Evolutionary conservation across 139 green algal genomes (phyloP).

Genomic region (Closterium sp.): DNA sequence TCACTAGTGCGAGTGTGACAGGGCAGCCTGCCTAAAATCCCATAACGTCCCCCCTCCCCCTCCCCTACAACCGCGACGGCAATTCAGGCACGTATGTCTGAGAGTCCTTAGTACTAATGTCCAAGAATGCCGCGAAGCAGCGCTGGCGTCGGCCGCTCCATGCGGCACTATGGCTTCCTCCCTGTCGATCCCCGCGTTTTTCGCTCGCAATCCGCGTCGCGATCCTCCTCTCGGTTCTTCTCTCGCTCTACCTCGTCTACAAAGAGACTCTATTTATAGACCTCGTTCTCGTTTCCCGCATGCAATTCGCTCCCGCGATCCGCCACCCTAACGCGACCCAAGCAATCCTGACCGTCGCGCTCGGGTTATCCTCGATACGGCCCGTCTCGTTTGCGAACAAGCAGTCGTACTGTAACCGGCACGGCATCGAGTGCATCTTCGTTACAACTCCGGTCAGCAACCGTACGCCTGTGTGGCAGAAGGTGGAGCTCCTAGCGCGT

Average conservation of each 20-base stretch:
- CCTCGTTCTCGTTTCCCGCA: background rate
- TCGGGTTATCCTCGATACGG: background rate
- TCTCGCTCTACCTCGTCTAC: background rate
- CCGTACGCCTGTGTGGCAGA: background rate
- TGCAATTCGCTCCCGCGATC: background rate
- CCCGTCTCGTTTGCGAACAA: background rate
- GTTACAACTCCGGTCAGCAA: background rate
- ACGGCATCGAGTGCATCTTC: background rate
- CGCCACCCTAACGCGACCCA: background rate
- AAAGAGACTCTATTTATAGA: background rate
- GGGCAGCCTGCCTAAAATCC: too few relatives aligned
- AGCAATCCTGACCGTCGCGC: background rate
- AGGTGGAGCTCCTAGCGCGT: background rate
- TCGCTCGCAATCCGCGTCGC: background rate
- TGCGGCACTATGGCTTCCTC: background rate
- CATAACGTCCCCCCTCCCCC: too few relatives aligned
- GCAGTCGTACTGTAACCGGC: background rate
- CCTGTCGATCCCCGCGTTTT: background rate
- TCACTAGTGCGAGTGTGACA: too few relatives aligned
- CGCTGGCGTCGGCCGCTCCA: background rate
- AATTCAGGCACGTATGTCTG: too few relatives aligned
- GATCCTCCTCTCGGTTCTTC: background rate
- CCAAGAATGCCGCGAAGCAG: background rate
- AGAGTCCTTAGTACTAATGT: too few relatives aligned
- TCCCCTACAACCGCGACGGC: too few relatives aligned